Conservation (phyloP, 1,284 basidiomycete genomes). For the Mycocalia duriaeana region DNA sequence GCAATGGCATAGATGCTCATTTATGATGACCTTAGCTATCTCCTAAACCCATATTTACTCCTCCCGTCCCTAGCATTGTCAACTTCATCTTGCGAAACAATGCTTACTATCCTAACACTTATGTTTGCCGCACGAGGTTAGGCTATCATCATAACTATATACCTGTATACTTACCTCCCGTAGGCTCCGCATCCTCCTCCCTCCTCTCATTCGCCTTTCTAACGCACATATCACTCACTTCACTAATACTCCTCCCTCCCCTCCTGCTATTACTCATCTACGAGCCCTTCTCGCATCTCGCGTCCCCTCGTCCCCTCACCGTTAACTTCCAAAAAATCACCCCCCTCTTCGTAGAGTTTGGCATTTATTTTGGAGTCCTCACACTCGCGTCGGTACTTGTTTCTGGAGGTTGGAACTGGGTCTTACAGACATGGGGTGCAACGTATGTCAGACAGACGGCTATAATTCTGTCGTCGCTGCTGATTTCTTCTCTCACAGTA, state of each 20-base stretch:
- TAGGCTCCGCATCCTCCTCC: constrained; percentile 52
- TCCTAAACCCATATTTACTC: constrained; percentile 86
- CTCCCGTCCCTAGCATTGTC: constrained; percentile 78
- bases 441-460: constrained; percentile 48
- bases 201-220: constrained; percentile 67
- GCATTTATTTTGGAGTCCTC: constrained; percentile 44
- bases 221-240: constrained; percentile 68
- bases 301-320: constrained; percentile 47
- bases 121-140: constrained; percentile 69
- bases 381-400: constrained; percentile 46
- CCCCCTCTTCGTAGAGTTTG: constrained; percentile 45
- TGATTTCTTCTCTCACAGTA: constrained; percentile 31
- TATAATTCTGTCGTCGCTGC: constrained; percentile 1
- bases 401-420: constrained; percentile 61
- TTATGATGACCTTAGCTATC: constrained; percentile 47
- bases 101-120: constrained; percentile 62
- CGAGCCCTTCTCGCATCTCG: constrained; percentile 58
- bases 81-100: constrained; percentile 77
- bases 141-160: constrained; percentile 6
- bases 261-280: constrained; percentile 61
- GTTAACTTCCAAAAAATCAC: constrained; percentile 30
- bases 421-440: constrained; percentile 77
- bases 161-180: not conserved
- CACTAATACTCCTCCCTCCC: constrained; percentile 64
- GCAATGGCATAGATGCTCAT: not conserved